phyloP scores from a whole-genome alignment of 768 basidiomycete species.

The Lyophyllum semitale region DNA sequence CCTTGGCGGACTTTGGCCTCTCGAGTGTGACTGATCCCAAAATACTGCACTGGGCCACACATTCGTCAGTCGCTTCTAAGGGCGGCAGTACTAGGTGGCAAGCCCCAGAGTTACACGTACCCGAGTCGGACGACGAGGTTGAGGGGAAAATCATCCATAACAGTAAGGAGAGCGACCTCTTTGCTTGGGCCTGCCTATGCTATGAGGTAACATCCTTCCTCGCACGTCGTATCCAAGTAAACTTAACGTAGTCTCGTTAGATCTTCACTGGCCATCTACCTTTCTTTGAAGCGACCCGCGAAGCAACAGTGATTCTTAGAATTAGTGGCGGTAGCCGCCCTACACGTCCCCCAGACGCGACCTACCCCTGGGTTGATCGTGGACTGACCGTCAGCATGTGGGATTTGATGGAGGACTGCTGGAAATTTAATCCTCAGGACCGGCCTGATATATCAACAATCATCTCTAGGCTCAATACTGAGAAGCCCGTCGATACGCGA shows the following conservation, averaged over 20 bases:
- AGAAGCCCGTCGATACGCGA: neutral
- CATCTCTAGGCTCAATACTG: neutral
- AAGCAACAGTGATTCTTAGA: neutral
- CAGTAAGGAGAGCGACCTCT: constrained; percentile 13
- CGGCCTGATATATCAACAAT: constrained; percentile 8
- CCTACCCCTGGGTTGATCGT: neutral
- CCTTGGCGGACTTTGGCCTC: constrained; percentile 24
- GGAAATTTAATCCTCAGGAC: neutral
- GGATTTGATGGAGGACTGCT: constrained; percentile 7
- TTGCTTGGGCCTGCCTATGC: constrained; percentile 13
- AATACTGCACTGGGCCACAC: constrained; percentile 15
- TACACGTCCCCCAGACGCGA: neutral
- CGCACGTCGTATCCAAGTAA: neutral
- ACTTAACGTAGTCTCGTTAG: neutral
- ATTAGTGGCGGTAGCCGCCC: neutral
- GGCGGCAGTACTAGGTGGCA: constrained; percentile 12
- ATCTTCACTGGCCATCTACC: constrained; percentile 7
- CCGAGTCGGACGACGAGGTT: neutral
- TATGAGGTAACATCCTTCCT: constrained; percentile 7
- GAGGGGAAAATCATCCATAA: constrained; percentile 2
- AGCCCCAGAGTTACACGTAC: constrained; percentile 12
- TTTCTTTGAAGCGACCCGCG: neutral
- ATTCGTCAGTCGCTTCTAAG: constrained; percentile 9
- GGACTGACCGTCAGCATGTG: constrained; percentile 5
- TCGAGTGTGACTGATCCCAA: constrained; percentile 15